These are phyloP conservation scores for Diversispora epigaea DNA, from an alignment of 192 early-diverging fungal species.

Conservation along the genomic window DNA sequence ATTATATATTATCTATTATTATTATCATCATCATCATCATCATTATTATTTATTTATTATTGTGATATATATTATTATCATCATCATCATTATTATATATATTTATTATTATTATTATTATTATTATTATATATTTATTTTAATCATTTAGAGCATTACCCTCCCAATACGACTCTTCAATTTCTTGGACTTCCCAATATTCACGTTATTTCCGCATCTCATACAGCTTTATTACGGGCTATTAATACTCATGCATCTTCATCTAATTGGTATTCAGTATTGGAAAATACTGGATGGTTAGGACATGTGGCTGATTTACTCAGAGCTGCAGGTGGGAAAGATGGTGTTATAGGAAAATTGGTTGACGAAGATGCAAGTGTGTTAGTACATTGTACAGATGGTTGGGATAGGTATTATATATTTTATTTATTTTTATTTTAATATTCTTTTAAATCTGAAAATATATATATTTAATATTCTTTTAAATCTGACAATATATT, in stretches of 20 bases:
- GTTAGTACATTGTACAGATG: constrained; percentile 50
- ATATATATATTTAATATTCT: neutral
- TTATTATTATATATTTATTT: neutral
- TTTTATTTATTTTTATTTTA: neutral
- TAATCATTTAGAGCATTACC: constrained; percentile 37
- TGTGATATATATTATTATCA: neutral
- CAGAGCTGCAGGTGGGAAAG: constrained; percentile 39
- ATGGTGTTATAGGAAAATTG: constrained; percentile 44
- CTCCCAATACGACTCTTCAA: constrained; percentile 37
- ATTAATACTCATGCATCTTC: constrained; percentile 38
- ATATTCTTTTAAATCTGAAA: neutral
- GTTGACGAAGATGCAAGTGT: constrained; percentile 37
- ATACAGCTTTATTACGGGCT: constrained; percentile 37
- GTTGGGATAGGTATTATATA: constrained; percentile 40
- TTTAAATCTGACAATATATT: neutral
- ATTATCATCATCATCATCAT: no score
- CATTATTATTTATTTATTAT: no score
- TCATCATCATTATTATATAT: neutral
- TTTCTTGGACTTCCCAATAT: constrained; percentile 43
- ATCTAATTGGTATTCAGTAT: constrained; percentile 38
- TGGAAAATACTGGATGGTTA: constrained; percentile 47
- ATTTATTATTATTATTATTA: neutral
- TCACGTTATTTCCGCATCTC: constrained; percentile 38
- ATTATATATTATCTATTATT: neutral
- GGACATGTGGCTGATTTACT: constrained; percentile 42